Conservation (phyloP, 495 filamentous ascomycete species). For the Aspergillus nidulans region DNA sequence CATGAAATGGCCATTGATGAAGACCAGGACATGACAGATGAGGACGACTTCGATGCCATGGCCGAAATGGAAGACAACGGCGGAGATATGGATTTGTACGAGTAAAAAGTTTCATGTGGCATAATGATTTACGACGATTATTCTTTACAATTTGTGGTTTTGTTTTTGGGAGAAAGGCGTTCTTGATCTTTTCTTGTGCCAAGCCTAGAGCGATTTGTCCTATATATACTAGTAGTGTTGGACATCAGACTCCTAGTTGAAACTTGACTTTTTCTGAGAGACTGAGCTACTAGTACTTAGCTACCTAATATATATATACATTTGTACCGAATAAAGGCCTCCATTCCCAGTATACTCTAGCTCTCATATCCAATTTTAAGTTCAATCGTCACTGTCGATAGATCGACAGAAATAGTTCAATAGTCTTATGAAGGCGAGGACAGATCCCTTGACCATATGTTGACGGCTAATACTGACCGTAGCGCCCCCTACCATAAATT, state of each 20-base stretch:
- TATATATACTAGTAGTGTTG: background rate
- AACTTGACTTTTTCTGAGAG: background rate
- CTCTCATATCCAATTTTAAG: too few relatives aligned
- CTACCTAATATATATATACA: too few relatives aligned
- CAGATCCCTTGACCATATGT: too few relatives aligned
- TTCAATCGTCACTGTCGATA: too few relatives aligned
- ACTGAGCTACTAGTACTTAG: background rate
- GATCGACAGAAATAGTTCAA: too few relatives aligned
- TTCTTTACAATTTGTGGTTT: background rate
- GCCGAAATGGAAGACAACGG: conserved; percentile 59
- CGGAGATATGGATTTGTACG: conserved; percentile 74
- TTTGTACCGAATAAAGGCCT: too few relatives aligned
- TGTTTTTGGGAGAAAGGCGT: background rate
- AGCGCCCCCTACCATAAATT: too few relatives aligned
- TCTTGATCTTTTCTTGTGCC: background rate
- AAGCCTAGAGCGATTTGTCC: background rate
- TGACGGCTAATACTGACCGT: too few relatives aligned
- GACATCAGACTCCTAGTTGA: too few relatives aligned
- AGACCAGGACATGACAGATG: conserved; percentile 67
- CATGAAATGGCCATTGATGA: conserved; percentile 65
- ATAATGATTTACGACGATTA: background rate
- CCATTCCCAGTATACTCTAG: too few relatives aligned
- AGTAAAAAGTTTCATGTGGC: conserved; percentile 24
- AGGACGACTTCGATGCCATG: conserved; percentile 59
- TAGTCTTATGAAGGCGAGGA: too few relatives aligned